Conservation (phyloP, 805 yeast genomes). For the Wickerhamiella hasegawae region DNA sequence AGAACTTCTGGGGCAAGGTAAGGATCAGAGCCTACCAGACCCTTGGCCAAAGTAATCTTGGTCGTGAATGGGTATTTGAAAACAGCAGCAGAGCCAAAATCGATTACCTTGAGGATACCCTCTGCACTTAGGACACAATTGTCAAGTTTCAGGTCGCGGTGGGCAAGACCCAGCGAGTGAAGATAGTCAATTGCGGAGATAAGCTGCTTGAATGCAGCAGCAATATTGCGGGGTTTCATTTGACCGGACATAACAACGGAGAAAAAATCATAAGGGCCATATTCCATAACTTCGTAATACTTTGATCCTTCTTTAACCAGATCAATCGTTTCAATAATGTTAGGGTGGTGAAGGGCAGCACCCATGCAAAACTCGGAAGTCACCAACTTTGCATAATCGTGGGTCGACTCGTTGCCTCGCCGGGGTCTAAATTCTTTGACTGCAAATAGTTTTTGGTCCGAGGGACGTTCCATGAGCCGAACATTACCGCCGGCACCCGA, state of each 20-base stretch:
- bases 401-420: slow-evolving; percentile 52
- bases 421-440: slow-evolving; percentile 77
- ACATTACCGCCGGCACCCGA: slow-evolving; percentile 95
- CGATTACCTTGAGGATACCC: slow-evolving; percentile 76
- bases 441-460: slow-evolving; percentile 55
- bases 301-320: slow-evolving; percentile 79
- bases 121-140: slow-evolving; percentile 68
- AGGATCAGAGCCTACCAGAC: slow-evolving; percentile 92
- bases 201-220: slow-evolving; percentile 74
- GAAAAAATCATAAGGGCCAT: slow-evolving; percentile 81
- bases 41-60: slow-evolving; percentile 50
- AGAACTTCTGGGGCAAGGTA: slow-evolving; percentile 89
- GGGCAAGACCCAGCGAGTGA: slow-evolving; percentile 76
- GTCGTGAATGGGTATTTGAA: slow-evolving; percentile 50
- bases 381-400: slow-evolving; percentile 83
- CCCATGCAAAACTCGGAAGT: slow-evolving; percentile 94
- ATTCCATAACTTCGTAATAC: slow-evolving; percentile 81
- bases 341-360: slow-evolving; percentile 74
- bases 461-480: slow-evolving; percentile 48
- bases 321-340: slow-evolving; percentile 81
- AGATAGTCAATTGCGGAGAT: slow-evolving; percentile 57
- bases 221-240: slow-evolving; percentile 52
- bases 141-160: slow-evolving; percentile 82
- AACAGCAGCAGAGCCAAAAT: slow-evolving; percentile 84
- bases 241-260: slow-evolving; percentile 82